Percentiles rank a stretch among this genome's conserved stretches.
phyloP scores from a whole-genome alignment of 345 rosid genomes.

The Capsella bursapastoris region DNA sequence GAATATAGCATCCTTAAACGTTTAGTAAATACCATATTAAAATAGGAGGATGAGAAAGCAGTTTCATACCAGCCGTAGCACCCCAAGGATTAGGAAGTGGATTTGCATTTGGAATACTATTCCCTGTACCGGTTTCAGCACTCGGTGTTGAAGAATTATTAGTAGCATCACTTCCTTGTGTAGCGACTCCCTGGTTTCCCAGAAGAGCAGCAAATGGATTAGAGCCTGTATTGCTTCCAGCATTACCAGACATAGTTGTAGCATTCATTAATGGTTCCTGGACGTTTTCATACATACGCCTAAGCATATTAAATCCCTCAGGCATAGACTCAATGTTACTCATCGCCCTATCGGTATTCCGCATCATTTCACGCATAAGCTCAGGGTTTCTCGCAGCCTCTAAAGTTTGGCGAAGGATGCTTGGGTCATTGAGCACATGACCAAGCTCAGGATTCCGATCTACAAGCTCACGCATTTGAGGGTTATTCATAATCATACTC shows the following conservation, averaged over 20 bases:
- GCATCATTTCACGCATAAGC: constrained; percentile 96
- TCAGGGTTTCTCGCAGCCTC: constrained; percentile 93
- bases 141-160: constrained; percentile 52
- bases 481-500: constrained; percentile 80
- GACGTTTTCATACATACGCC: constrained; percentile 93
- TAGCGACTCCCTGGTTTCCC: constrained; percentile 55
- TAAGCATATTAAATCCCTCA: constrained; percentile 86
- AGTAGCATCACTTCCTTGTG: constrained; percentile 48
- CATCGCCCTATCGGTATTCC: constrained; percentile 86
- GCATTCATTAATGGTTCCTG: constrained; percentile 85
- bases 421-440: constrained; percentile 82
- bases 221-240: constrained; percentile 51
- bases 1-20: background rate
- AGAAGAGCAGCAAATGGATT: constrained; percentile 71
- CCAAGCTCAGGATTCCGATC: constrained; percentile 95
- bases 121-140: constrained; percentile 56
- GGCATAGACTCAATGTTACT: constrained; percentile 91
- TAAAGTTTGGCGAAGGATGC: constrained; percentile 76
- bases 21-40: constrained; percentile 1
- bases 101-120: constrained; percentile 64
- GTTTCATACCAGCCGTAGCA: constrained; percentile 51
- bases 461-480: constrained; percentile 88
- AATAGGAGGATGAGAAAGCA: constrained; percentile 8
- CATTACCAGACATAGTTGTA: constrained; percentile 64
- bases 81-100: constrained; percentile 95